Percentiles rank a stretch among this genome's conserved stretches.
Conservation (phyloP, 1,284 basidiomycete species). For the Ceratobasidium sp. region DNA sequence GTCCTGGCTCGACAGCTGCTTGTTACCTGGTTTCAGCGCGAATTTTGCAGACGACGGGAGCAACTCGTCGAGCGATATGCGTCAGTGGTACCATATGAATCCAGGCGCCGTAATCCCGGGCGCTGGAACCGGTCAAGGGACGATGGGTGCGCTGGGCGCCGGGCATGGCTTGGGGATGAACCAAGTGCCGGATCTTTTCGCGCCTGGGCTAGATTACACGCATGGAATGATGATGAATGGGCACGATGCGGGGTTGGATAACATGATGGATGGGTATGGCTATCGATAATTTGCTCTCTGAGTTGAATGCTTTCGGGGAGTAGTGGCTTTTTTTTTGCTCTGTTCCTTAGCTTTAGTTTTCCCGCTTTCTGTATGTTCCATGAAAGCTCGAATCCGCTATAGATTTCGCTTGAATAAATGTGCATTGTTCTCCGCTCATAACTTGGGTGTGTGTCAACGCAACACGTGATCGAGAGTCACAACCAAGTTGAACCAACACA, state of each 20-base stretch:
- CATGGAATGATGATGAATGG: slow-evolving; percentile 20
- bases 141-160: slow-evolving; percentile 10
- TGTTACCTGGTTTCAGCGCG: slow-evolving; percentile 73
- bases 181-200: slow-evolving; percentile 19
- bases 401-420: too few species aligned
- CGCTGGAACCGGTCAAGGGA: background rate
- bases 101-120: background rate
- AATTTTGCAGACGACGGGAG: slow-evolving; percentile 32
- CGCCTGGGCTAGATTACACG: slow-evolving; percentile 27
- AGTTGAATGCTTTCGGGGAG: too few species aligned
- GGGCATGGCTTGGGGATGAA: slow-evolving; percentile 1
- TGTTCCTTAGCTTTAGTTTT: too few species aligned
- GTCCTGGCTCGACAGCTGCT: slow-evolving; percentile 74
- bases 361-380: too few species aligned
- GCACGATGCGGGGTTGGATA: slow-evolving; percentile 13
- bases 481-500: too few species aligned
- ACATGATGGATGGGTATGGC: slow-evolving; percentile 39
- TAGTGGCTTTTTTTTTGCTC: too few species aligned
- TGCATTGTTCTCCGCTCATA: too few species aligned
- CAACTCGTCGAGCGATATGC: slow-evolving; percentile 26
- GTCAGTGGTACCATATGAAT: slow-evolving; percentile 13
- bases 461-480: too few species aligned
- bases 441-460: too few species aligned
- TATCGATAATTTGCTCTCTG: slow-evolving; percentile 18
- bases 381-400: too few species aligned